A percentile compares a stretch with the other conserved stretches of the same genome.
Evolutionary conservation across 2,329 filamentous ascomycete species (phyloP).

Genomic region (Fusarium subglutinans): DNA sequence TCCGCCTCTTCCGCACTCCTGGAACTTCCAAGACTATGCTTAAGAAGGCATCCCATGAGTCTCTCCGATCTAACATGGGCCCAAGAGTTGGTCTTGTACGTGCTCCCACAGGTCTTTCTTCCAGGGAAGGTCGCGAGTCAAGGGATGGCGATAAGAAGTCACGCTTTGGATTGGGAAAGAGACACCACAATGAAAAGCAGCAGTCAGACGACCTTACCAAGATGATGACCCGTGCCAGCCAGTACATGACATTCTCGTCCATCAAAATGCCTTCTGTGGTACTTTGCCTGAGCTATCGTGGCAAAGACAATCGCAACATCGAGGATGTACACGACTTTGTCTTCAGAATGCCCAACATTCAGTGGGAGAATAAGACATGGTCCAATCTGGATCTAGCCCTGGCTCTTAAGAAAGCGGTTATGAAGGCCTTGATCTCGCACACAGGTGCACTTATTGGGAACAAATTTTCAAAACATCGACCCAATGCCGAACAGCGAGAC

Average conservation of each 20-base stretch:
- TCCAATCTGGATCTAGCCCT: constrained; percentile 95
- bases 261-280: constrained; percentile 96
- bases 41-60: constrained; percentile 67
- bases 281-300: constrained; percentile 95
- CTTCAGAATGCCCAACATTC: constrained; percentile 91
- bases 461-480: constrained; percentile 91
- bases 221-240: constrained; percentile 95
- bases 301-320: constrained; percentile 92
- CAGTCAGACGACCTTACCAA: constrained; percentile 90
- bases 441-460: constrained; percentile 97
- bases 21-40: constrained; percentile 55
- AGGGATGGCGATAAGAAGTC: constrained; percentile 58
- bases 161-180: constrained; percentile 65
- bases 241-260: constrained; percentile 96
- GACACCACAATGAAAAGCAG: constrained; percentile 64
- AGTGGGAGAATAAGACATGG: constrained; percentile 99
- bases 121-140: constrained; percentile 51
- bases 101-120: constrained; percentile 57
- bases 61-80: constrained; percentile 56
- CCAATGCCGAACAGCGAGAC: constrained; percentile 79
- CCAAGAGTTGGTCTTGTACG: constrained; percentile 56
- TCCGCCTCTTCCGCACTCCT: constrained; percentile 61
- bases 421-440: constrained; percentile 92
- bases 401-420: constrained; percentile 92
- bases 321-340: constrained; percentile 98